Conservation (phyloP, 2,329 filamentous ascomycete genomes). For the Sporothrix pseudoabietina region DNA sequence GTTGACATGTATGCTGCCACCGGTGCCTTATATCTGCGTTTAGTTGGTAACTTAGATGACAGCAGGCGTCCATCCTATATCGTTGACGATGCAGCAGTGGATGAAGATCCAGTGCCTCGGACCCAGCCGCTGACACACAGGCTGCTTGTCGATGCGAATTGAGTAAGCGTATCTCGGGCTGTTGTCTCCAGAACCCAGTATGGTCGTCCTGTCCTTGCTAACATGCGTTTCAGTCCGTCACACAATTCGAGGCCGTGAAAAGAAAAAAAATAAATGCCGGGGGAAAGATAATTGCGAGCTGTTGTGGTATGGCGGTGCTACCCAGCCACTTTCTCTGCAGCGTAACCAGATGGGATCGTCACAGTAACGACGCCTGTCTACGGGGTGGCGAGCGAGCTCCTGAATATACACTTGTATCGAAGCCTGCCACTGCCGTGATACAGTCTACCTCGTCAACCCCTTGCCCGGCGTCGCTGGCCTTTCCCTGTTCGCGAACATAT, state of each 20-base stretch:
- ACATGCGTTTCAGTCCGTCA: background rate
- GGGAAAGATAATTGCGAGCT: background rate
- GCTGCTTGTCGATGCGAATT: background rate
- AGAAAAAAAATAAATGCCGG: background rate
- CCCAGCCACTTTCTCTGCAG: background rate
- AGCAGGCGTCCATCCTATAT: background rate
- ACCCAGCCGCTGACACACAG: slow-evolving; percentile 1
- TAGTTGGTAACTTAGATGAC: background rate
- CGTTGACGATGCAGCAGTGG: background rate
- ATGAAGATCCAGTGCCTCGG: background rate
- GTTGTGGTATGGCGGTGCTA: background rate
- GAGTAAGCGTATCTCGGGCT: background rate
- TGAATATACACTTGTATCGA: background rate
- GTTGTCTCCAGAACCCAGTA: background rate
- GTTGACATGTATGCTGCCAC: background rate
- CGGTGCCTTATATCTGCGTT: background rate
- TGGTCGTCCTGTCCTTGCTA: background rate
- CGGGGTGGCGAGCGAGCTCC: background rate
- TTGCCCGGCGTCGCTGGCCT: background rate
- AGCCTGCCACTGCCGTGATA: slow-evolving; percentile 3
- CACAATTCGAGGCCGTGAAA: background rate
- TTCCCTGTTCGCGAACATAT: background rate
- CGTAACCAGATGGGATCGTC: slow-evolving; percentile 11
- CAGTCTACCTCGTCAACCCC: slow-evolving; percentile 9
- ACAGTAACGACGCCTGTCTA: background rate